Conservation (phyloP, 768 basidiomycete species). For the Clavaria fumosa region DNA sequence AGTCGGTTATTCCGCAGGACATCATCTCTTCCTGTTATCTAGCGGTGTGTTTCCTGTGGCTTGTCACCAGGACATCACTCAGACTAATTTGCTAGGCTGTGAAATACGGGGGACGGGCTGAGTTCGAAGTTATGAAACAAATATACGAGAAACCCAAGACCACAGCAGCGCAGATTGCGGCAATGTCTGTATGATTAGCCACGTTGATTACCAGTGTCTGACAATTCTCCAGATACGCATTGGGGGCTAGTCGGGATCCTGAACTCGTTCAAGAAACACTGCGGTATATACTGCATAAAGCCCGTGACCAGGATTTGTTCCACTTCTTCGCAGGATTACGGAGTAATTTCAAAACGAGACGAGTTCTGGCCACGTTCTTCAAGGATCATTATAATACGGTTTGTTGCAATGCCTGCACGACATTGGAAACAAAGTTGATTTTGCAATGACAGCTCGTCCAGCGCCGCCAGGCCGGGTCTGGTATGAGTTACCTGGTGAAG, state of each 20-base stretch:
- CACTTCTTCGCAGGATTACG: constrained; percentile 49
- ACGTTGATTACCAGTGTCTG: constrained; percentile 3
- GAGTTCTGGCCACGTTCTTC: constrained; percentile 44
- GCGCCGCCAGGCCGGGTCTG: constrained; percentile 57
- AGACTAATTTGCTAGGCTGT: constrained; percentile 31
- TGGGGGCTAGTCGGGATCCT: constrained; percentile 44
- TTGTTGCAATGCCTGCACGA: neutral
- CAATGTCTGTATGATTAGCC: constrained; percentile 33
- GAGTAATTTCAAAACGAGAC: constrained; percentile 38
- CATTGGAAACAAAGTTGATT: neutral
- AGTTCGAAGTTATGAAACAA: constrained; percentile 57
- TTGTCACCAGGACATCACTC: too few relatives aligned
- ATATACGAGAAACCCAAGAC: constrained; percentile 62
- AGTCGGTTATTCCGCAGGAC: constrained; percentile 69
- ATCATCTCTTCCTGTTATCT: too few relatives aligned
- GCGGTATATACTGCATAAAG: constrained; percentile 36
- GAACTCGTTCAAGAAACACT: constrained; percentile 48
- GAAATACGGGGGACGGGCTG: constrained; percentile 52
- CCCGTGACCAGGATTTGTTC: constrained; percentile 44
- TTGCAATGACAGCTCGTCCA: constrained; percentile 34
- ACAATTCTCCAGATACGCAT: constrained; percentile 36
- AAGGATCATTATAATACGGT: constrained; percentile 53
- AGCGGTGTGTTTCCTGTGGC: too few relatives aligned
- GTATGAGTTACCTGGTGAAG: constrained; percentile 35
- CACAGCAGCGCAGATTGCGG: constrained; percentile 54